A percentile compares a stretch with the other conserved stretches of the same genome.
Evolutionary conservation across 441 rosid genomes (phyloP).

Genomic region (Manihot esculenta): DNA sequence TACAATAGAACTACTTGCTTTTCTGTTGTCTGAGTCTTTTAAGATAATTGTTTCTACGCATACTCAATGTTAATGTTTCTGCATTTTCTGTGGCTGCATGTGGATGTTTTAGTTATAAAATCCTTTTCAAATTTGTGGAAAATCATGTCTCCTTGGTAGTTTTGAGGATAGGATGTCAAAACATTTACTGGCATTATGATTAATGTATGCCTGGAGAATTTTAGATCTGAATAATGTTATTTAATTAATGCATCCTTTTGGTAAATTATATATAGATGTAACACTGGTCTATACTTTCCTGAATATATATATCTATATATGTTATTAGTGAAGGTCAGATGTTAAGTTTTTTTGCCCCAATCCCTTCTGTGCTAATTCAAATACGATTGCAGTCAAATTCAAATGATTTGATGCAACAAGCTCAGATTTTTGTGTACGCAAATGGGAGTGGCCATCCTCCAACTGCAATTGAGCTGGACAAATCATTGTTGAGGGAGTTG

Average conservation of each 20-base stretch:
- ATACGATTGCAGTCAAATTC: conserved; percentile 52
- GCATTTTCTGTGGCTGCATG: background rate
- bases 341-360: background rate
- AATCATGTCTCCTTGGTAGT: background rate
- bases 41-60: background rate
- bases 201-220: background rate
- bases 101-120: background rate
- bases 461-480: conserved; percentile 83
- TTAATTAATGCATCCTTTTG: background rate
- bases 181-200: background rate
- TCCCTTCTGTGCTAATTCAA: conserved; percentile 6
- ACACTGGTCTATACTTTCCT: background rate
- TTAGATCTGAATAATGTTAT: background rate
- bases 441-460: conserved; percentile 80
- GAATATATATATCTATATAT: background rate
- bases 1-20: background rate
- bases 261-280: background rate
- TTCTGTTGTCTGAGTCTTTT: background rate
- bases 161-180: background rate
- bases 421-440: conserved; percentile 71
- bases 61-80: background rate
- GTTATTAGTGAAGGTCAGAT: conserved; percentile 2
- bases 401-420: conserved; percentile 62
- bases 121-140: background rate
- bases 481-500: conserved; percentile 63